Base-by-base conservation (phyloP, 768 basidiomycete species). In the Phylloporus sp. region DNA sequence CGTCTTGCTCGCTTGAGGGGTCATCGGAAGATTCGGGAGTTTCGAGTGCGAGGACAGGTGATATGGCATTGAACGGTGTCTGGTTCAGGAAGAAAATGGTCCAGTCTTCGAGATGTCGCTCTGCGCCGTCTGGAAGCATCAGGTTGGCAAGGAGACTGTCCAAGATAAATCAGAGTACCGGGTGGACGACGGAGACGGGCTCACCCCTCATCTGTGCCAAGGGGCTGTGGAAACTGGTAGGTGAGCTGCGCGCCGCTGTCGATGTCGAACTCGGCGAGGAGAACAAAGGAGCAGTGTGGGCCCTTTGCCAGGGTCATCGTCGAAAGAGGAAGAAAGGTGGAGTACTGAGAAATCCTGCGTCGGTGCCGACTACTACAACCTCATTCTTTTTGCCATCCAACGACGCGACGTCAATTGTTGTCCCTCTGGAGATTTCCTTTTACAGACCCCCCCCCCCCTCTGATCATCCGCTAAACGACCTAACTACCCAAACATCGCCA, bases 231-330 rank as follows among this genome's bases (percentile, higher is more conserved):
- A 65, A 95, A 97, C 71, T 98, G 93, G 69, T 97, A 95, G 36
- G 91, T 88, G 56, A 99, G 77, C 57, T 92, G 88, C 3, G 95
- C 90, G 29, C 97, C 97, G 51, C 88, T 83, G 65, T 92, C 86
- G 57, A 99, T 97, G 75, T 99, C 91, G 73, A 99, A 99, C 69
- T 98, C 97, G n/a, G 97, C 97, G 47, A 98, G 81, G 43, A 99
- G 78, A 53, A 97, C 88, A 72, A 95, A 97, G 18, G 93, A 91
- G 60, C 88, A 90, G 68, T 91, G 88, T 52, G 88, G 81, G 35
- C 81, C 80, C 72, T 80, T 77, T 71, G 75, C 76, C 2, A 59
- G 53, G 45, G 50, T 29, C 50, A 51, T 51, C 13, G 26, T 22
- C 16, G 9, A n/a, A n/a, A 15, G n/a, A 24, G 27, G 7, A 47